Base-by-base conservation (phyloP, 2,329 filamentous ascomycete genomes). In the Bertia moriformis region DNA sequence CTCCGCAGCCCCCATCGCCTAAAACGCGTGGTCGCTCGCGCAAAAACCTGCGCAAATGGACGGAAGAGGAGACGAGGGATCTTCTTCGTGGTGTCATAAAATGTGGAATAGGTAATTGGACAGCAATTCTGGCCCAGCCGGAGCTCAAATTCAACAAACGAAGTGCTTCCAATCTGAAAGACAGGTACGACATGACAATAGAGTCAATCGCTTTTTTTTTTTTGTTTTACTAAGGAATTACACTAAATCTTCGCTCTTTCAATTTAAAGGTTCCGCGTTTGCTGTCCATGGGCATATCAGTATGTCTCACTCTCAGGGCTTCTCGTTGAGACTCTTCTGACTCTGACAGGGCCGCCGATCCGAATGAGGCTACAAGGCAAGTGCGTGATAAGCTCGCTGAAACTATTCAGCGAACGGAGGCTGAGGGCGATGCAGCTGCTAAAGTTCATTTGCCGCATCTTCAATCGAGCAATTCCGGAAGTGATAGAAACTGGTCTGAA, bases 51-150 rank as follows among this genome's bases (percentile, higher is more conserved):
- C 53, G 59, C 40, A 63, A 56, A 45, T 80, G 75, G 75, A 69
- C 68, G 1, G 67, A 76, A n/a, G 59, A 73, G 44, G 75, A 80
- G 51, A 78, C 73, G 1, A 61, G 60, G 19, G 61, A 69, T 44
- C 51, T 80, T 18, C 56, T 78, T 12, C 59, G 65, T 41, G 75
- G 75, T 0, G 74, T 78, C 5, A 62, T 67, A 27, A 68, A 64
- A 44, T 76, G 71, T 47, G 75, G 74, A 2, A 71, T 78, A 43
- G 75, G 75, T 3, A 75, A 66, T 44, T 80, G 75, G 75, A 78
- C 73, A 41, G 67, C 67, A 45, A 78, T 80, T 14, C 51, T 78
- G 18, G 60, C 69, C 3, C 67, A 71, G 45, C 52, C 66, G 14
- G 69, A 74, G 22, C 69, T 72, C 42, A 58, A 56, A 3, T 79